Evolutionary conservation across 306 rosid species (phyloP).

Genomic region (Hippophae gyantsensis): DNA sequence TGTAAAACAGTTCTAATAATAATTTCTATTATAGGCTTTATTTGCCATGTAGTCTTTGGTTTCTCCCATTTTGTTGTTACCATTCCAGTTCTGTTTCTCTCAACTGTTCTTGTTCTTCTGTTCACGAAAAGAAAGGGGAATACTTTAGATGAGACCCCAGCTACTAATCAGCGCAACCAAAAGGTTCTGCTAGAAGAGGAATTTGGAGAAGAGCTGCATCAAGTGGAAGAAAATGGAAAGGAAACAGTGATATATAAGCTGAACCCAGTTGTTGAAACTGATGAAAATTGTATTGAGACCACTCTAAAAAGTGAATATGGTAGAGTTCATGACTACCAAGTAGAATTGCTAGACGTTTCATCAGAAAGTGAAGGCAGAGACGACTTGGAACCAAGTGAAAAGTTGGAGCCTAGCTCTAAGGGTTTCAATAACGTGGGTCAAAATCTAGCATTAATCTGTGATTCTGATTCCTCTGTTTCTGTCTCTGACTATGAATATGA

Average conservation of each 20-base stretch:
- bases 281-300: conserved; percentile 13
- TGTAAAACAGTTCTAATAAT: conserved; percentile 16
- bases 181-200: conserved; percentile 9
- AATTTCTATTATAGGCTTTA: conserved; percentile 21
- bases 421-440: conserved; percentile 8
- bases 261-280: conserved; percentile 8
- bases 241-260: background rate
- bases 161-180: conserved; percentile 7
- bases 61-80: conserved; percentile 34
- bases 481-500: conserved; percentile 30
- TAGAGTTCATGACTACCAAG: conserved; percentile 20
- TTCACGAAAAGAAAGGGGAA: conserved; percentile 30
- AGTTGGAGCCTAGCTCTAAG: conserved; percentile 22
- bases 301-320: conserved; percentile 18
- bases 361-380: conserved; percentile 41
- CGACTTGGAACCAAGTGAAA: conserved; percentile 23
- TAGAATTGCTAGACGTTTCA: conserved; percentile 20
- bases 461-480: conserved; percentile 14
- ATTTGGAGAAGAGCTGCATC: conserved; percentile 3
- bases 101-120: conserved; percentile 31
- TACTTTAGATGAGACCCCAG: conserved; percentile 13
- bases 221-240: background rate
- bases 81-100: conserved; percentile 26
- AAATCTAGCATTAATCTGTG: conserved; percentile 15
- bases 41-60: conserved; percentile 24